Evolutionary conservation across 2,329 filamentous ascomycete genomes (phyloP), one percentile per base, ranked within the genome.

Genomic region (Nemania sp.): DNA sequence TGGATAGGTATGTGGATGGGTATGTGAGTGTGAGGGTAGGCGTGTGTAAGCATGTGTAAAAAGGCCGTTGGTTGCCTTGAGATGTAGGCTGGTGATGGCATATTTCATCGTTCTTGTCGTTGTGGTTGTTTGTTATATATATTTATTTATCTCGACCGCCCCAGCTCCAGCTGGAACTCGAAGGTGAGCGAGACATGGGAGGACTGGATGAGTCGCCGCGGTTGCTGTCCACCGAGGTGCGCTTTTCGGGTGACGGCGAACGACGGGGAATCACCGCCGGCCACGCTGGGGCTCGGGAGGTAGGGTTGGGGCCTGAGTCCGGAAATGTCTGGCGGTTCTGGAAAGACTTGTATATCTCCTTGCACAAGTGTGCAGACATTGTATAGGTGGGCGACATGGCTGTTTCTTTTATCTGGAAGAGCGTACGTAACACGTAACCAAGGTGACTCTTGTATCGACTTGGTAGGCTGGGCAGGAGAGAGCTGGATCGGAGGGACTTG

Each of bases 331-430:
- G 78, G 65, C 78, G 78, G 47, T 78, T 74, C 69, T 84, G 80
- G 81, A 83, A 86, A n/a, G 83, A 85, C 53, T 81, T 77, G 76
- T 80, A 83, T 75, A 86, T 82, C 68, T 85, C 78, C 74, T 83
- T 84, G 81, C 82, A 83, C 73, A 86, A 75, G 68, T 86, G 83
- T 67, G 83, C 82, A 15, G 83, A 84, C 79, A 86, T 85, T 65
- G 83, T 85, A 76, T 86, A 83, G 39, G 83, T 85, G 52, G 82
- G 83, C 57, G 82, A 79, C 83, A 86, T 86, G 42, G 65, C 35
- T 76, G 64, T n/a, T 39, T n/a, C n/a, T n/a, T n/a, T n/a, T n/a
- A n/a, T n/a, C n/a, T n/a, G n/a, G n/a, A n/a, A n/a, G n/a, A n/a
- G n/a, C n/a, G n/a, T n/a, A n/a, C n/a, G n/a, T n/a, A n/a, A n/a